Percentiles rank a stretch among this genome's conserved stretches.
phyloP scores from a whole-genome alignment of 2,329 filamentous ascomycete species.

The Hymenoscyphus fraxineus region DNA sequence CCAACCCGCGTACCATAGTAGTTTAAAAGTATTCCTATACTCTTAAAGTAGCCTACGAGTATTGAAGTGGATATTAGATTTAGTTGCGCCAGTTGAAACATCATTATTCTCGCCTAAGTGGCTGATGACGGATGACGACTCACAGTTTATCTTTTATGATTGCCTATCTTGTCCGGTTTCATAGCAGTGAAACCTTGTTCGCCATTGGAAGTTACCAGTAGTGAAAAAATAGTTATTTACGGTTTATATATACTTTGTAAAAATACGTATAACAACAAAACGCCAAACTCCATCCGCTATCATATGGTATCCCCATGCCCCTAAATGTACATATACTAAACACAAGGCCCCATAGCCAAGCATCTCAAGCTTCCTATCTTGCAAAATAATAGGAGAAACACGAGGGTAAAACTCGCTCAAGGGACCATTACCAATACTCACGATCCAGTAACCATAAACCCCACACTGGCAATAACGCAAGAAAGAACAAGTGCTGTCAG shows the following conservation, averaged over 20 bases:
- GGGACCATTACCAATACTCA: background rate
- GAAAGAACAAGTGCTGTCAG: constrained; percentile 53
- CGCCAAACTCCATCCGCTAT: constrained; percentile 9
- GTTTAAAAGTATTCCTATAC: too few species aligned
- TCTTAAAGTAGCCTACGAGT: too few species aligned
- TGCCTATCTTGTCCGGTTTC: too few species aligned
- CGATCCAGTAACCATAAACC: constrained; percentile 44
- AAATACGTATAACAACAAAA: background rate
- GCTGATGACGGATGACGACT: too few species aligned
- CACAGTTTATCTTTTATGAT: too few species aligned
- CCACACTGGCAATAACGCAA: constrained; percentile 49
- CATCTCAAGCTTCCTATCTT: background rate
- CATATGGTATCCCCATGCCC: background rate
- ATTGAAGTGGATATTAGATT: too few species aligned
- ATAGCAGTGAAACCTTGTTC: background rate
- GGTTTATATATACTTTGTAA: background rate
- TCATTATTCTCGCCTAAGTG: too few species aligned
- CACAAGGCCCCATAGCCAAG: background rate
- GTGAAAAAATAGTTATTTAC: background rate
- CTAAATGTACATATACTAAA: background rate
- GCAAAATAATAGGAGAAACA: background rate
- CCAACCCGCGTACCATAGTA: too few species aligned
- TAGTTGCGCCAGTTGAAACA: too few species aligned
- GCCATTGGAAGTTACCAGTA: background rate
- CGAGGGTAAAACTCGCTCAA: background rate